Base-by-base conservation (phyloP, 306 rosid species). In the Pyrus communis region DNA sequence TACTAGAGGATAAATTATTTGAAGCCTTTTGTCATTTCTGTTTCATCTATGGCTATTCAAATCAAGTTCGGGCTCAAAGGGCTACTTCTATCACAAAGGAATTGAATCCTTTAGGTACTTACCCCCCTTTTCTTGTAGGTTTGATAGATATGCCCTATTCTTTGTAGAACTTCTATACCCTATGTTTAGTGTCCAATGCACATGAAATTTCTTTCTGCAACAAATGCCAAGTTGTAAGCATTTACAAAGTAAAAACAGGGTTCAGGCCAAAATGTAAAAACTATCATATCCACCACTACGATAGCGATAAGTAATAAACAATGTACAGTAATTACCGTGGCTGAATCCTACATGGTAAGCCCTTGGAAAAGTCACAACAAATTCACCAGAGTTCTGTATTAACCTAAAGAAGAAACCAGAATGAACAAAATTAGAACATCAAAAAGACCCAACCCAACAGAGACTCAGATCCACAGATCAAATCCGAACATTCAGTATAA, bases 271-370 rank as follows among this genome's bases (percentile, higher is more conserved):
- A 72, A 66, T 59, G 69, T 73, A 64, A 66, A 5, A 69, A 27
- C 57, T 9, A 33, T 40, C 73, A 43, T 35, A 55, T 76, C 64
- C 59, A 75, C 43, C 57, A 45, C 78, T 43, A 74, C 69, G 59
- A 80, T 54, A 38, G 7, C 42, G 42, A 7, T 62, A 72, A 19
- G 52, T 22, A 62, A 7, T 3, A 75, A 31, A 71, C 66, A 78
- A 78, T 74, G 70, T 73, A 82, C 82, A 89, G 80, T 54, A 83
- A 85, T 92, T 95, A 95, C 99, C 99, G 52, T 95, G 99, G 89
- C 99, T 92, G 93, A 95, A 95, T 90, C 99, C 99, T 43, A 95
- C 97, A 86, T 95, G 99, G 86, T 95, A 95, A 78, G 99, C 97
- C 82, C 98, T 89, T 78, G 99, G 99, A 88, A 95, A 95, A 79